Conservation (phyloP, 352 stramenopile genomes). For the Globisporangium rhizosaccharum region DNA sequence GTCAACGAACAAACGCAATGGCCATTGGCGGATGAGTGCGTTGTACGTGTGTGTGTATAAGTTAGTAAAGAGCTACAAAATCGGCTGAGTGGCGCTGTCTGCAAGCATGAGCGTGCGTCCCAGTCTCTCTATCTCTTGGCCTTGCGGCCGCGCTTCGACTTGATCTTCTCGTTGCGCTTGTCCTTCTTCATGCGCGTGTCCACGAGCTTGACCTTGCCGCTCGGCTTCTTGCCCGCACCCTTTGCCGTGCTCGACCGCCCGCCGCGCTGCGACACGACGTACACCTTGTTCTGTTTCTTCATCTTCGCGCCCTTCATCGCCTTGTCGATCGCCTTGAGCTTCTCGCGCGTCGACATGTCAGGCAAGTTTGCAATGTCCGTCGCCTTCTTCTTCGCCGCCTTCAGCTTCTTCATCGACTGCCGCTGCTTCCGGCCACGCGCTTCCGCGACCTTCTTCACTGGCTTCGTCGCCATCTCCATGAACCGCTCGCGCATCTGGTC, state of each 20-base stretch:
- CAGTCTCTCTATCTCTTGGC: conserved; percentile 63
- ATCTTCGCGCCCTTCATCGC: conserved; percentile 91
- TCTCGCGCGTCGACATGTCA: conserved; percentile 97
- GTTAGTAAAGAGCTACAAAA: conserved; percentile 16
- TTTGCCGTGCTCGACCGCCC: conserved; percentile 42
- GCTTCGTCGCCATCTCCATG: conserved; percentile 94
- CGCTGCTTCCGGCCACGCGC: conserved; percentile 95
- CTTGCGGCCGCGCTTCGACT: conserved; percentile 81
- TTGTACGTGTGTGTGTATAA: conserved; percentile 3
- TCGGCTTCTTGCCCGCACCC: conserved; percentile 70
- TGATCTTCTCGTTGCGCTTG: conserved; percentile 86
- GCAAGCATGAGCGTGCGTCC: background rate
- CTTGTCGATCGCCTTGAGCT: conserved; percentile 97
- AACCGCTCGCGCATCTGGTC: conserved; percentile 98
- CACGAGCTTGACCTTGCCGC: conserved; percentile 94
- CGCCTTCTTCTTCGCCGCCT: conserved; percentile 97
- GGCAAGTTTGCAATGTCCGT: conserved; percentile 93
- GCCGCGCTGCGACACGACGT: conserved; percentile 90
- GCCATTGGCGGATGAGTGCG: background rate
- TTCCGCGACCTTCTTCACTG: conserved; percentile 99
- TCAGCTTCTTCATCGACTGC: conserved; percentile 91
- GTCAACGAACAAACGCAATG: background rate
- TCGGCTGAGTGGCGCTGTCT: too few relatives aligned
- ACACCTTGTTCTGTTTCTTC: conserved; percentile 94
- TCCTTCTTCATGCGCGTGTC: conserved; percentile 98